These are phyloP conservation scores for Heterobasidion occidentale DNA, from an alignment of 1,284 basidiomycete genomes.

Conservation along the genomic window DNA sequence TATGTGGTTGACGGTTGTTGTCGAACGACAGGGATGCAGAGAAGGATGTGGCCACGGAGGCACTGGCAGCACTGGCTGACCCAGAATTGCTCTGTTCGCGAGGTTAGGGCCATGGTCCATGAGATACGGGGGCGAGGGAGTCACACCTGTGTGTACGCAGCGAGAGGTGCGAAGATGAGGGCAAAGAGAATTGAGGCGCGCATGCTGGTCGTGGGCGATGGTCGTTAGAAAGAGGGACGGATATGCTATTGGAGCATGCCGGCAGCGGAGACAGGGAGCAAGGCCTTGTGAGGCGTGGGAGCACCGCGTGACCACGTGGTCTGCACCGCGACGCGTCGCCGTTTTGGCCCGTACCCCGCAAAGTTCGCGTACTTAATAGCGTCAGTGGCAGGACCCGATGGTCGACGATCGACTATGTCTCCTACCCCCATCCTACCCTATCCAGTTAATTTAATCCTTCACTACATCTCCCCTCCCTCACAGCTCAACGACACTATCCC, in stretches of 20 bases:
- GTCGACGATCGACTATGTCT: slow-evolving; percentile 16
- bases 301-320: neutral
- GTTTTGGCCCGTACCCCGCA: neutral
- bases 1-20: slow-evolving; percentile 29
- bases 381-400: no score
- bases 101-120: slow-evolving; percentile 5
- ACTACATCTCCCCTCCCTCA: slow-evolving; percentile 49
- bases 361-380: no score
- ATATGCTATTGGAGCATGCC: neutral
- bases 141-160: slow-evolving; percentile 27
- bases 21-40: slow-evolving; percentile 20
- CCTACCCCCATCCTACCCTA: slow-evolving; percentile 29
- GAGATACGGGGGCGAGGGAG: slow-evolving; percentile 4
- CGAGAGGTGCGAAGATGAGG: slow-evolving; percentile 22
- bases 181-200: slow-evolving; percentile 18
- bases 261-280: neutral
- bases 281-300: neutral
- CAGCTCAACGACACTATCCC: slow-evolving; percentile 43
- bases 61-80: neutral
- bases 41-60: slow-evolving; percentile 17
- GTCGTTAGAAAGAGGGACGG: neutral
- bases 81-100: slow-evolving; percentile 6
- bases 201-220: slow-evolving; percentile 16
- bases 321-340: neutral
- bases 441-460: slow-evolving; percentile 40